Conservation (phyloP, 208 protist genomes). For the Borovskyia barvae region DNA sequence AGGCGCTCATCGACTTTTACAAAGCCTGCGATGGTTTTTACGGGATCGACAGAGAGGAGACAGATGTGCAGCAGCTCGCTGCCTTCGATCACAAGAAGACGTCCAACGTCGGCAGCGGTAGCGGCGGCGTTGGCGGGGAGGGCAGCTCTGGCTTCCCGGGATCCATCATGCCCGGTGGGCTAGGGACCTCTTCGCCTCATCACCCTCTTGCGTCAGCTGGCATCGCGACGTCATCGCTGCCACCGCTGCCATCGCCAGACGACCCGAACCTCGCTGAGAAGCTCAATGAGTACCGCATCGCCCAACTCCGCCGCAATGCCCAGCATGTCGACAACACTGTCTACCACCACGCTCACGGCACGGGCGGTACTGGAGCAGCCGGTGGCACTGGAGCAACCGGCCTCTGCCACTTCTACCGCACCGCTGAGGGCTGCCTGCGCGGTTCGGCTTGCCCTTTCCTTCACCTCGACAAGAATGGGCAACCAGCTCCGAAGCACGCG, state of each 20-base stretch:
- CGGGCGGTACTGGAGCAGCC: background rate
- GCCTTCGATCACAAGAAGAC: slow-evolving; percentile 11
- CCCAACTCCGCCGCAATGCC: slow-evolving; percentile 69
- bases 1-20: slow-evolving; percentile 82
- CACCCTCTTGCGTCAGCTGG: background rate
- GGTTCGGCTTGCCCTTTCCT: slow-evolving; percentile 63
- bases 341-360: slow-evolving; percentile 18
- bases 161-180: too few relatives aligned
- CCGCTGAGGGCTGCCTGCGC: slow-evolving; percentile 59
- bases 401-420: slow-evolving; percentile 65
- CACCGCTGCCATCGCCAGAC: slow-evolving; percentile 21
- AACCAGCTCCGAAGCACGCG: too few relatives aligned
- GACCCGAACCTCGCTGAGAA: slow-evolving; percentile 29
- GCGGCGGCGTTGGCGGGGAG: slow-evolving; percentile 1
- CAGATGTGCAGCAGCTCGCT: slow-evolving; percentile 30
- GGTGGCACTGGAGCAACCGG: background rate
- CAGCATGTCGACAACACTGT: slow-evolving; percentile 60
- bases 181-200: too few relatives aligned
- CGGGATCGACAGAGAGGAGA: slow-evolving; percentile 37
- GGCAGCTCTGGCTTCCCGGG: background rate
- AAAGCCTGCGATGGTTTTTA: slow-evolving; percentile 59
- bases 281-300: slow-evolving; percentile 68
- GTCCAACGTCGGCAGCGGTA: background rate
- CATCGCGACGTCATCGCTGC: background rate
- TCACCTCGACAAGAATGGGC: slow-evolving; percentile 54